Evolutionary conservation across 2,329 filamentous ascomycete genomes (phyloP).

Genomic region (Botrytis tulipae): DNA sequence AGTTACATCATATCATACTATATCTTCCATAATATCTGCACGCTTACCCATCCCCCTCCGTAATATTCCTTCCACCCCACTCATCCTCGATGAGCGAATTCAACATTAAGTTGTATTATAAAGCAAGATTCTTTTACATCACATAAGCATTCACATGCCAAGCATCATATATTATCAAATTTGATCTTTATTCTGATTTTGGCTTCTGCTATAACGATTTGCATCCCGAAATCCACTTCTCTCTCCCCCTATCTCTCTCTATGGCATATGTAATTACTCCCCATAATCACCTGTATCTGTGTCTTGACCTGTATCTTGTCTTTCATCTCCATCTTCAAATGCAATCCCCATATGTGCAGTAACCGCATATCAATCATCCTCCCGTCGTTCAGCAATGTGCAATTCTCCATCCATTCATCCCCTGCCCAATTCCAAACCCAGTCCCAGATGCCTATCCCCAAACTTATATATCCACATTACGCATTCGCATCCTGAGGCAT

Average conservation of each 20-base stretch:
- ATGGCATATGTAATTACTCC: neutral
- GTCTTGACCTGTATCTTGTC: neutral
- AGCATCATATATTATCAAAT: neutral
- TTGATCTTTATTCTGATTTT: neutral
- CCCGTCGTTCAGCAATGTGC: neutral
- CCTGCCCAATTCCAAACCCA: neutral
- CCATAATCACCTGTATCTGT: neutral
- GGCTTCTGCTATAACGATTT: neutral
- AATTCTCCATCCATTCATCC: neutral
- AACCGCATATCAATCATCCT: neutral
- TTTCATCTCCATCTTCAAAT: neutral
- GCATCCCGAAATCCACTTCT: neutral
- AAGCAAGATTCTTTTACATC: neutral
- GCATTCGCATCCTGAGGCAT: conserved; percentile 4
- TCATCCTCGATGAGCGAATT: neutral
- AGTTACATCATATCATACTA: neutral
- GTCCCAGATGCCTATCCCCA: neutral
- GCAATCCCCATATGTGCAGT: conserved; percentile 6
- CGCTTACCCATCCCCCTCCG: neutral
- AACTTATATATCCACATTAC: neutral
- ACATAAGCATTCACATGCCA: conserved; percentile 1
- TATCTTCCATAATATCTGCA: neutral
- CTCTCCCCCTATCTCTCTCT: neutral
- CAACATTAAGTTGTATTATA: neutral
- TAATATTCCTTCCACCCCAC: neutral